Base-by-base conservation (phyloP, 805 yeast genomes). In the Wickerhamiella nectarea region DNA sequence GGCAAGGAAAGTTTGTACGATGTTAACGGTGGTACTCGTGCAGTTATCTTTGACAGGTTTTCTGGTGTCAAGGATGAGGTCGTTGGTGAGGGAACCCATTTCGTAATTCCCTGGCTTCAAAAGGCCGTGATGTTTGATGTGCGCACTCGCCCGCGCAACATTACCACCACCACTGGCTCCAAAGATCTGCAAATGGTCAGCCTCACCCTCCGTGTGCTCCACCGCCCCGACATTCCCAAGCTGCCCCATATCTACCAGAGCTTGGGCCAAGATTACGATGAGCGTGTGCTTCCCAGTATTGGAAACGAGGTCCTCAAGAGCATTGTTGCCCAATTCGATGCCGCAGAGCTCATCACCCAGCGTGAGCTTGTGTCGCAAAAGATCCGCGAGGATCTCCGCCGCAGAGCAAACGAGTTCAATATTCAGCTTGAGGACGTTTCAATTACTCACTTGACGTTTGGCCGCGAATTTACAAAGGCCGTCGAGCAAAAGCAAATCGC, bases 401-500 rank as follows among this genome's bases (percentile, higher is more conserved):
- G 69, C 50, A 74, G 98, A 58, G 94, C 96, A 11, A 62, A 64
- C 47, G 96, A 91, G 64, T 91, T 91, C 68, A 75, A 81, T 64
- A 87, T 91, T 59, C 80, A 73, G 59, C 73, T 91, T 53, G 98
- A 91, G 64, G 98, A 91, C 65, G 98, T 91, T 43, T 83, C 95
- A 20, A 91, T 91, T 53, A 91, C 98, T 12, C 98, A 91, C 65
- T 79, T 91, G 84, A 84, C 96, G 0, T 91, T 91, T 62, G 97
- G 98, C 43, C 74, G 72, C 51, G 98, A 91, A 60, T 91, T 91
- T 69, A 91, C 98, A 44, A 87, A 83, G 64, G 97, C 98, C 26
- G 98, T 91, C 48, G 98, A 91, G 67, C 94, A 84, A 67, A 91
- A 91, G 63, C 97, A 91, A 66, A 93, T 91, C 65, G 98, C 98